Percentiles rank a stretch among this genome's conserved stretches.
Evolutionary conservation across 148 eudicot genomes (phyloP).

Genomic region (Euryodendron excelsum): DNA sequence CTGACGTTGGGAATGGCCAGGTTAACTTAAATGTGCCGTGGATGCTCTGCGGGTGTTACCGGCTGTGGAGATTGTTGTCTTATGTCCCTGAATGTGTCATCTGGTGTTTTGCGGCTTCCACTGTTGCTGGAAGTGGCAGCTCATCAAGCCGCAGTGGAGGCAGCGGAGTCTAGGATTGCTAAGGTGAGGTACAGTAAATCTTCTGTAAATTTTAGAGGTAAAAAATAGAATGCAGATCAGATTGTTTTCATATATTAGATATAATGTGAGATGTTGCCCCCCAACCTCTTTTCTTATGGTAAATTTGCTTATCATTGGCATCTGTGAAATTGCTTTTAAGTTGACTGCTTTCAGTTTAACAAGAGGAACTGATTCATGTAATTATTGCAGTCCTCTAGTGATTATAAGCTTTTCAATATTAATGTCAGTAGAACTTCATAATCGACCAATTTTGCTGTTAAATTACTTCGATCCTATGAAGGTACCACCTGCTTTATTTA

Average conservation of each 20-base stretch:
- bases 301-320: background rate
- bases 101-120: no score
- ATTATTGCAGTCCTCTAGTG: no score
- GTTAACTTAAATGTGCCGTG: background rate
- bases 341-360: no score
- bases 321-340: background rate
- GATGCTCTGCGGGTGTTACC: background rate
- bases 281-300: background rate
- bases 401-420: no score
- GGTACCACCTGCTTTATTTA: no score
- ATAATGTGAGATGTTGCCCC: background rate
- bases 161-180: background rate
- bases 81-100: background rate
- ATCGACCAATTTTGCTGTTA: no score
- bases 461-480: no score
- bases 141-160: background rate
- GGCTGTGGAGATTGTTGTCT: background rate
- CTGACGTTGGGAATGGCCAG: background rate
- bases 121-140: background rate
- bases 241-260: background rate
- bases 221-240: background rate
- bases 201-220: background rate
- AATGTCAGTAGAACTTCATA: no score
- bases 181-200: background rate
- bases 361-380: no score